A percentile compares a stretch with the other conserved stretches of the same genome.
Conservation (phyloP, 805 yeast genomes). For the Wickerhamomyces queroliae region DNA sequence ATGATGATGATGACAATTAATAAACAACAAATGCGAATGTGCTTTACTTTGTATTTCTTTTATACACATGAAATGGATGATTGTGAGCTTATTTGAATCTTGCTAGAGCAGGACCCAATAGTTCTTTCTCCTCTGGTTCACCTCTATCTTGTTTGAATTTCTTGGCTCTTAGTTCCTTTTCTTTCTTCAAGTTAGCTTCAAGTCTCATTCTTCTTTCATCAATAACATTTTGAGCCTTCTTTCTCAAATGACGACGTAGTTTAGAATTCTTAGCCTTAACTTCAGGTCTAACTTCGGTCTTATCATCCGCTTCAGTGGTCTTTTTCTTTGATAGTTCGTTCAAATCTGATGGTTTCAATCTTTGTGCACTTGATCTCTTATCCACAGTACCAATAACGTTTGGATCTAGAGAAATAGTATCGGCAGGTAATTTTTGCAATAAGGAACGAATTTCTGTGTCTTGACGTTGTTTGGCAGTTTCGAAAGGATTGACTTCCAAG, state of each 20-base stretch:
- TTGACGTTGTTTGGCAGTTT: conserved; percentile 88
- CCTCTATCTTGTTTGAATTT: conserved; percentile 39
- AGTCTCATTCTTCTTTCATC: conserved; percentile 79
- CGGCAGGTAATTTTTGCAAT: conserved; percentile 85
- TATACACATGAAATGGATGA: neutral
- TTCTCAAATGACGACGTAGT: conserved; percentile 72
- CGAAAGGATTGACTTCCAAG: conserved; percentile 87
- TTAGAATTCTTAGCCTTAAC: conserved; percentile 80
- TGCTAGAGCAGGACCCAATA: conserved; percentile 33
- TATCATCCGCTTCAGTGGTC: conserved; percentile 37
- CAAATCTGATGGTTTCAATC: conserved; percentile 59
- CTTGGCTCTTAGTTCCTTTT: conserved; percentile 63
- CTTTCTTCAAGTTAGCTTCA: conserved; percentile 67
- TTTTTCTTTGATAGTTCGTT: conserved; percentile 34
- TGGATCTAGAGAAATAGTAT: conserved; percentile 90
- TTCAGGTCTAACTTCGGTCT: conserved; percentile 45
- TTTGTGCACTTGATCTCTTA: conserved; percentile 52
- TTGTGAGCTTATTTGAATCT: conserved; percentile 25
- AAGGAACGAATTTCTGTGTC: conserved; percentile 83
- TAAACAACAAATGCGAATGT: too few relatives aligned
- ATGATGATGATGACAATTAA: too few relatives aligned
- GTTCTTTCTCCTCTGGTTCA: conserved; percentile 41
- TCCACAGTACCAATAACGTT: conserved; percentile 80
- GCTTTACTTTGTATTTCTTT: too few relatives aligned
- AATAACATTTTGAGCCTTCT: conserved; percentile 77